These are phyloP conservation scores for Xerophyta viscosa DNA, from an alignment of 106 monocot genomes.

Conservation along the genomic window DNA sequence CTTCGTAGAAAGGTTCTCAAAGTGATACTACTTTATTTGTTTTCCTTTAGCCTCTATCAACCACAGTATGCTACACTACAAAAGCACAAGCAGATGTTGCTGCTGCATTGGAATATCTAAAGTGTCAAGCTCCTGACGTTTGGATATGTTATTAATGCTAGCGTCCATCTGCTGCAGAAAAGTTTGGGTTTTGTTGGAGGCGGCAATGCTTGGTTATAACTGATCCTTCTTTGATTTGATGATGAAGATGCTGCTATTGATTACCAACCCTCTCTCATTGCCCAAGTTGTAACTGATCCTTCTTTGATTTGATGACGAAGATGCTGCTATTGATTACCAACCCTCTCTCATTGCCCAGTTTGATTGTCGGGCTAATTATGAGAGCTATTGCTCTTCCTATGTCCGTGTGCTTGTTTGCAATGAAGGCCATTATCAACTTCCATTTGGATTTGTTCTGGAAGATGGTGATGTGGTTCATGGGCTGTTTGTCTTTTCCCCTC, in stretches of 20 bases:
- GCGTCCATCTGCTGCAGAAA: no score
- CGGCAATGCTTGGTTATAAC: not conserved
- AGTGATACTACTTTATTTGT: no score
- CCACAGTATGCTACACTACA: no score
- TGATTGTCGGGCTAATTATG: not conserved
- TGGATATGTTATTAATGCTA: no score
- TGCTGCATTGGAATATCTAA: no score
- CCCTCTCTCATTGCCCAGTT: slow-evolving; percentile 8
- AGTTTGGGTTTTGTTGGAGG: no score
- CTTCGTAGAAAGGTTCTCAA: no score
- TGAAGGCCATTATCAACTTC: slow-evolving; percentile 10
- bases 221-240: slow-evolving; percentile 2
- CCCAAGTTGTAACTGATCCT: not conserved
- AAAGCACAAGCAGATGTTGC: no score
- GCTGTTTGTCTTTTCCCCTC: slow-evolving; percentile 10
- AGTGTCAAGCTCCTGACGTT: no score
- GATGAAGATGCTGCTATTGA: not conserved
- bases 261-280: slow-evolving; percentile 12
- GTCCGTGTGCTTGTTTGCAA: slow-evolving; percentile 1
- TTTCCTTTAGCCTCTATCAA: no score
- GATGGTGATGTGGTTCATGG: slow-evolving; percentile 2
- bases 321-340: not conserved
- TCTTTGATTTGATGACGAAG: slow-evolving; percentile 3
- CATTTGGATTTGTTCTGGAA: slow-evolving; percentile 12
- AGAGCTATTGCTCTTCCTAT: not conserved